phyloP scores from a whole-genome alignment of 495 filamentous ascomycete species.

The Trypethelium eluteriae region DNA sequence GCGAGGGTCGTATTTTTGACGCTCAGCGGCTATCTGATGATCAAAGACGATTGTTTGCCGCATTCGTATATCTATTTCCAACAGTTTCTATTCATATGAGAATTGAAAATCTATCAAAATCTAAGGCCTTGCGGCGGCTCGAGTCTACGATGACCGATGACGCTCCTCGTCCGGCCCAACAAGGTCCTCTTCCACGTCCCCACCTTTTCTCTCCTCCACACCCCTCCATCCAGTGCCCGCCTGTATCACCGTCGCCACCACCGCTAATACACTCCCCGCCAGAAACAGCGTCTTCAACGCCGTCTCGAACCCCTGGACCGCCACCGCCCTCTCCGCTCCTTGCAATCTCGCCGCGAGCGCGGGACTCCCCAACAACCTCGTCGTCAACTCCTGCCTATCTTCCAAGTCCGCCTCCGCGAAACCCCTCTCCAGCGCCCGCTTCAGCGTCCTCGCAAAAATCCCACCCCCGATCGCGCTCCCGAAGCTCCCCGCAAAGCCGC shows the following conservation, averaged over 20 bases:
- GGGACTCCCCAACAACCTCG: constrained; percentile 60
- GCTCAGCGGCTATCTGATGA: no score
- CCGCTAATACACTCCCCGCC: constrained; percentile 47
- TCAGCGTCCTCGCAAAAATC: constrained; percentile 56
- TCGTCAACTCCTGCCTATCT: constrained; percentile 48
- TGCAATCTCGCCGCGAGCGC: constrained; percentile 49
- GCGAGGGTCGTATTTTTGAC: no score
- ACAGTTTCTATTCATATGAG: no score
- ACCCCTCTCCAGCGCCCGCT: constrained; percentile 46
- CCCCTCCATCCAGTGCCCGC: constrained; percentile 60
- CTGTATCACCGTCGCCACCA: constrained; percentile 51
- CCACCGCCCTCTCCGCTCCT: constrained; percentile 50
- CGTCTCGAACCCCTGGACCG: constrained; percentile 53
- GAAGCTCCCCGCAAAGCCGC: constrained; percentile 67
- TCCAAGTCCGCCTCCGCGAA: constrained; percentile 48
- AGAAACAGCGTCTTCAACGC: constrained; percentile 53
- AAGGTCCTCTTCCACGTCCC: constrained; percentile 33
- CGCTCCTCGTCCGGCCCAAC: not conserved
- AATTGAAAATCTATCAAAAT: no score
- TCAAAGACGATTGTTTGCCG: no score
- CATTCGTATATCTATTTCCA: no score
- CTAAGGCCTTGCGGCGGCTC: no score
- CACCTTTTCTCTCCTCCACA: constrained; percentile 35
- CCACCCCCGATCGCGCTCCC: constrained; percentile 71
- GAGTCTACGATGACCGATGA: not conserved